Percentiles rank a stretch among this genome's conserved stretches.
phyloP scores from a whole-genome alignment of 495 filamentous ascomycete species.

The Aspergillus ostianus region DNA sequence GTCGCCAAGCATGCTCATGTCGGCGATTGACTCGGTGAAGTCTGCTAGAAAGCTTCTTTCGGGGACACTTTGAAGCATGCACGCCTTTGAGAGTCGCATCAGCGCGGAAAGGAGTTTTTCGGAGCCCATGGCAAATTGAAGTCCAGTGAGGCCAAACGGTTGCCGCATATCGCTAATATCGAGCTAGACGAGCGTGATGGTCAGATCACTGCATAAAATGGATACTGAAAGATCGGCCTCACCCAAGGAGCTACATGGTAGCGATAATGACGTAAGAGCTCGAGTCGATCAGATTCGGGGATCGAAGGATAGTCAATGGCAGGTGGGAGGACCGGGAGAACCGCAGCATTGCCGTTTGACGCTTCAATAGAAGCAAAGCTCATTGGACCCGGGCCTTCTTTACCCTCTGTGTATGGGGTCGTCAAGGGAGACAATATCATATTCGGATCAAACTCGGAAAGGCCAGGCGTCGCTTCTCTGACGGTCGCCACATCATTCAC shows the following conservation, averaged over 20 bases:
- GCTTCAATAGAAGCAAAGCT: neutral
- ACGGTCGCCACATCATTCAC: neutral
- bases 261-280: slow-evolving; percentile 35
- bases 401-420: neutral
- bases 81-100: slow-evolving; percentile 27
- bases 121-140: slow-evolving; percentile 29
- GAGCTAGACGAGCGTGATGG: slow-evolving; percentile 18
- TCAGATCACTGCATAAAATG: neutral
- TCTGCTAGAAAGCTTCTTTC: neutral
- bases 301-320: neutral
- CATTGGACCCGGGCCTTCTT: neutral
- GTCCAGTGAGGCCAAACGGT: slow-evolving; percentile 29
- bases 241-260: slow-evolving; percentile 40
- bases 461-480: slow-evolving; percentile 1
- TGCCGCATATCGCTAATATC: slow-evolving; percentile 36
- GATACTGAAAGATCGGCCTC: neutral
- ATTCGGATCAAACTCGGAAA: neutral
- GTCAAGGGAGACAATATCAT: neutral
- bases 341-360: neutral
- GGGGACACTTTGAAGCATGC: slow-evolving; percentile 8
- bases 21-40: neutral
- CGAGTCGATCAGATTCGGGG: slow-evolving; percentile 20
- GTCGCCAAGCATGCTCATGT: neutral
- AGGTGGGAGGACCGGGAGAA: neutral
- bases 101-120: slow-evolving; percentile 22